Conservation (phyloP, 2,329 filamentous ascomycete species). For the Lachnellula arida region DNA sequence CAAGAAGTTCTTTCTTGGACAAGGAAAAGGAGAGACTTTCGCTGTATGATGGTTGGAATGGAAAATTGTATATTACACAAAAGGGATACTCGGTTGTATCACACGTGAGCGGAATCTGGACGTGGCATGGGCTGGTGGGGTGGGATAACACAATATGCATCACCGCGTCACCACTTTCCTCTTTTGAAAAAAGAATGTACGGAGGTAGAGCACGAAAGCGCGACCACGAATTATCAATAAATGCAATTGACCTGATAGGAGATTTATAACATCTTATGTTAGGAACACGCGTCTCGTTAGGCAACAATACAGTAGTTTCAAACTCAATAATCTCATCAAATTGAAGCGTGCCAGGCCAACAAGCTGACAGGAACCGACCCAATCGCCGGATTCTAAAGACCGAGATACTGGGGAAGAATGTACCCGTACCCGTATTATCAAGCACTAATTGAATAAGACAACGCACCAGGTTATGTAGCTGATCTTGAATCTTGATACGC, state of each 20-base stretch:
- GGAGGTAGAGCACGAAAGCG: no score
- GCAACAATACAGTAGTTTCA: background rate
- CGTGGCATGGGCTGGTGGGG: no score
- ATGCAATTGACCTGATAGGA: no score
- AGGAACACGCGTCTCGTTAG: background rate
- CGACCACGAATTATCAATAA: no score
- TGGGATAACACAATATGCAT: no score
- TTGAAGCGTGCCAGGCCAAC: no score
- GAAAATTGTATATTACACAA: background rate
- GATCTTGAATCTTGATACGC: constrained; percentile 3
- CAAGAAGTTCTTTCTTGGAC: constrained; percentile 55
- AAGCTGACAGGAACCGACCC: background rate
- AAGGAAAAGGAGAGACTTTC: constrained; percentile 12
- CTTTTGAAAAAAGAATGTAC: no score
- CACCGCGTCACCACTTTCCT: no score
- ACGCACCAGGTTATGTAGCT: background rate
- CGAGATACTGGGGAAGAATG: no score
- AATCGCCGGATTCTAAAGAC: no score
- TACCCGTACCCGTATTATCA: background rate
- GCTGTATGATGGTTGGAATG: constrained; percentile 11
- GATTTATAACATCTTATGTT: background rate
- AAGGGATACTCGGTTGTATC: no score
- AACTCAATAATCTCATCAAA: background rate
- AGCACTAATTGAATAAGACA: background rate
- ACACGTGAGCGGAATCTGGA: no score